Base-by-base conservation (phyloP, 805 yeast species). In the Yarrowia sp. region DNA sequence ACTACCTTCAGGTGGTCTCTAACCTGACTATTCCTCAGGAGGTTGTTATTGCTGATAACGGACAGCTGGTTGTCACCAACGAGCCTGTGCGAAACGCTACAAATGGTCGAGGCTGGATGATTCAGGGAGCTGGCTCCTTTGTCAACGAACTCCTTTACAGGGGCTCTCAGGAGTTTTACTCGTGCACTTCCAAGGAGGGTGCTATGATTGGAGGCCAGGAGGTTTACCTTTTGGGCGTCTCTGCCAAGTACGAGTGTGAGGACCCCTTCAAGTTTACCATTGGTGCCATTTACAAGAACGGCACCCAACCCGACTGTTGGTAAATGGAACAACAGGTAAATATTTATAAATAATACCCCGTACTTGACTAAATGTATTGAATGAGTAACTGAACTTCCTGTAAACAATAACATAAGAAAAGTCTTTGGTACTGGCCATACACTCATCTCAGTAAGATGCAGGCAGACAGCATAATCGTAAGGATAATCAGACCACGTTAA, bases 131-230 rank as follows among this genome's bases (percentile, higher is more conserved):
- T 11, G 42, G 33, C 17, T 50, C 57, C 1, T 18, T 36, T 13
- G 53, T 50, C 42, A 17, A 32, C 39, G 33, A 36, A 13, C 33
- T 50, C n/a, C n/a, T 22, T 22, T 5, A 50, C 57, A 35, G 35
- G 41, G 57, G 57, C 13, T 50, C 57, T 35, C 33, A 50, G 42
- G 57, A 50, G 42, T 50, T 50, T 8, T 50, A 50, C 57, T 50
- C 57, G 3, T 50, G 57, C 42, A 35, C 57, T 4, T 50, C 57
- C 8, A 11, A 48, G 2, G 31, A 48, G 1, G 55, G 41, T 3
- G 31, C 55, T 18, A 32, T 18, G 4, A 4, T 13, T 14, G 57
- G 42, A 8, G 57, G 57, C 42, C 57, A 50, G 42, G 57, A 35
- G 42, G 57, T 50, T 0, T 50, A 50, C 17, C 11, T 48, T 6